Evolutionary conservation across 2,329 filamentous ascomycete genomes (phyloP), one percentile per base, ranked within the genome.

Genomic region (Mycosphaerelloides madeirae): DNA sequence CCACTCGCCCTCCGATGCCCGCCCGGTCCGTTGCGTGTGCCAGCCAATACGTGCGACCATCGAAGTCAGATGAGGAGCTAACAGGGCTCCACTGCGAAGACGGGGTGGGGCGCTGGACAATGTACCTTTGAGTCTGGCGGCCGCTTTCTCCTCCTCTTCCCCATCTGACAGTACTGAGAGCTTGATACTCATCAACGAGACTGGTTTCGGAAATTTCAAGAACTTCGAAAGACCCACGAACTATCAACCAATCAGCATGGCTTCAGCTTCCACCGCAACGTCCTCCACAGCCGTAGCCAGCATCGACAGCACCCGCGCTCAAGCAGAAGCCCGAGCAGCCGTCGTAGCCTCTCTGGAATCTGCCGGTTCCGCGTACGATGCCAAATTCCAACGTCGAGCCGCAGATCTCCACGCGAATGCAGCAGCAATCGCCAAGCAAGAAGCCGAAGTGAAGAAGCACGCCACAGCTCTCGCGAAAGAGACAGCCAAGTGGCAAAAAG

Each of bases 341-440:
- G 70, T 77, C 33, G 67, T 70, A 18, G 72, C 72, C 25, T 73
- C 73, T 20, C 68, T 77, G 20, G 61, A 67, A 32, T 68, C 71
- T 5, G 69, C 89, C 41, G 82, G 83, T 58, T 83, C 84, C 63
- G 78, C 82, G 56, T 74, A 89, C 54, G 83, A 88, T 69, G 69
- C 74, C 35, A 77, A 84, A 59, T 77, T 90, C 38, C 77, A 80
- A 54, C 76, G 77, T 45, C 83, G 85, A 49, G 86, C 85, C 13
- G 65, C 73, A 13, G 77, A 82, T 52, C 73, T 93, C 40, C 85
- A 91, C 70, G 66, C 72, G 43, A 89, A 89, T 67, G 76, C 79
- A 15, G 68, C 74, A 14, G 79, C 78, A 14, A 79, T 91, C 38
- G 71, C 73, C 31, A 75, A 72, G 60, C 87, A 91, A 69, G 82